Evolutionary conservation across 768 basidiomycete genomes (phyloP), one percentile per base, ranked within the genome.

Genomic region (Leccinum arenicola): DNA sequence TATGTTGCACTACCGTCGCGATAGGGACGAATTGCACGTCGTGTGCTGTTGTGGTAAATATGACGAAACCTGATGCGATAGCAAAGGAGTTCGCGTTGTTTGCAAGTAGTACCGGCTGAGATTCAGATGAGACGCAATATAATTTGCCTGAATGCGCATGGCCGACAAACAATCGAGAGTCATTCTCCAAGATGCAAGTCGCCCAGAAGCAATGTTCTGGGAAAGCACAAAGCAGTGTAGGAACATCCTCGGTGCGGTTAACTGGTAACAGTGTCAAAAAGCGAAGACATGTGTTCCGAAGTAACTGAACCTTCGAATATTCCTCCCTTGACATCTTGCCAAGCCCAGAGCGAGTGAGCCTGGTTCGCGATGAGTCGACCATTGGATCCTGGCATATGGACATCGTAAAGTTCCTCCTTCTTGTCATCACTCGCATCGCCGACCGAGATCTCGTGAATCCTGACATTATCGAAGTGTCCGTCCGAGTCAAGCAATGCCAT

Each of bases 11-110:
- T 36, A 74, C 8, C 15, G 14, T 55, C 3, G 47, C 15, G 31
- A 65, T 35, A 3, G 91, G 87, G 1, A 83, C 83, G 65, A 94
- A 98, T 38, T 83, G 81, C 2, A 84, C 87, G 29, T 91, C 87
- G 67, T 98, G 96, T 0, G 89, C 75, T 7, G 84, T 85, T 0
- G 93, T 92, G 1, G 91, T 93, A 74, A 85, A 96, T 56, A 95
- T 87, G 33, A 96, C 75, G 69, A 91, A 95, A 19, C 84, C 83
- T 1, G 90, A 84, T 1, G 88, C 80, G 14, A 88, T 59, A 17
- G 83, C 81, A 73, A 93, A 92, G 0, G 95, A 96, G 14, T 86
- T 91, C 19, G 73, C 82, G 57, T 82, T 87, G 3, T 75, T 70
- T 1, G 84, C 79, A 4, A 91, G 67, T 1, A 74, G 68, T 12